Base-by-base conservation (phyloP, 2,329 filamentous ascomycete species). In the Geosmithia putterillii region DNA sequence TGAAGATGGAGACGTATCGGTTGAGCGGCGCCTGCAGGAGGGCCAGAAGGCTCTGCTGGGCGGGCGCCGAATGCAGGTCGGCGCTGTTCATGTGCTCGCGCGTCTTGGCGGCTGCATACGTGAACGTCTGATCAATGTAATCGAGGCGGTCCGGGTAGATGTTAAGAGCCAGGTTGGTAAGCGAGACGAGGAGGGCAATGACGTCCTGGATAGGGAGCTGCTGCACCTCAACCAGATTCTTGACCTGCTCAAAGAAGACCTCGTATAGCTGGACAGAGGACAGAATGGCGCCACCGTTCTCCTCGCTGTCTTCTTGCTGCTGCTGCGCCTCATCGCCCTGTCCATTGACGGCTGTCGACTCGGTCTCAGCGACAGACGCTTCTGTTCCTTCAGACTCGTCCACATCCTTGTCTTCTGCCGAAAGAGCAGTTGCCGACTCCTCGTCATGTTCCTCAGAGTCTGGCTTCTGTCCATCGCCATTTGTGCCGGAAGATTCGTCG, bases 171-270 rank as follows among this genome's bases (percentile, higher is more conserved):
- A 98, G 76, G 53, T 96, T 96, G 35, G 84, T 81, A 36, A 98
- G 71, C 4, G 92, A 98, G n/a, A 94, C 90, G 38, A 96, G 71
- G 37, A 98, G 69, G 9, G 89, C 92, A 53, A 95, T 92, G 17
- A 86, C 94, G 59, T 98, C 94, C 60, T 94, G 88, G 50, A 98
- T 90, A 1, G 89, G 84, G 42, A 98, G 72, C 51, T 87, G 82
- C 56, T 95, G 87, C 42, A 85, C 86, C 62, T 88, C 90, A 48
- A 96, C 89, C 42, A 98, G 70, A 55, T 90, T 89, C 57, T 94
- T 84, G 48, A 96, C 92, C 62, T 96, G 92, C 42, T 88, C 83
- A 57, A 96, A 94, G 71, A 96, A 98, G 46, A 96, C 86, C 63
- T 96, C 89, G 61, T 96, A 96, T 20, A 98, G 76, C 63, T 86